phyloP scores from a whole-genome alignment of 176 grass and related monocot species.

The Pontederia paniculata region DNA sequence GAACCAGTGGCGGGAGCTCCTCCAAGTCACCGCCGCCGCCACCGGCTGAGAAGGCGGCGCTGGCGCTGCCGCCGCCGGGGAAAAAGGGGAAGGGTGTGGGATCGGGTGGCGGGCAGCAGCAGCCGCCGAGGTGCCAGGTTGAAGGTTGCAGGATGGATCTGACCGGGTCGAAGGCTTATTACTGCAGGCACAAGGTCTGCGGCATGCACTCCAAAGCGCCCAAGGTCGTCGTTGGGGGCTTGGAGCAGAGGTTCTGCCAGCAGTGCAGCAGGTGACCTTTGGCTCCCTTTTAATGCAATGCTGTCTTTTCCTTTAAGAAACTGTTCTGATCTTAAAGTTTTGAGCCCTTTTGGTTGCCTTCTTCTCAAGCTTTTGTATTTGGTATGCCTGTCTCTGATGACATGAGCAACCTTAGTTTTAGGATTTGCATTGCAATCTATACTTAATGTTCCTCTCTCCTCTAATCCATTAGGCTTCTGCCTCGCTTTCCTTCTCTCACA shows the following conservation, averaged over 20 bases:
- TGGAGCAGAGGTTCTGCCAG: constrained; percentile 76
- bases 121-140: constrained; percentile 51
- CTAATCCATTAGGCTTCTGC: too few relatives aligned
- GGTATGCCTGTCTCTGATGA: too few relatives aligned
- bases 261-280: constrained; percentile 62
- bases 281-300: background rate
- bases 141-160: constrained; percentile 68
- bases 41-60: background rate
- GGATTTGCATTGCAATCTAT: too few relatives aligned
- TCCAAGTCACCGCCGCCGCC: background rate
- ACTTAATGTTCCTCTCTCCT: too few relatives aligned
- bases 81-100: constrained; percentile 24
- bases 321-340: background rate
- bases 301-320: background rate
- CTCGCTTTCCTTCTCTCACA: too few relatives aligned
- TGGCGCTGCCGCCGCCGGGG: background rate
- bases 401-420: too few relatives aligned
- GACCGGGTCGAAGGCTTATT: constrained; percentile 54
- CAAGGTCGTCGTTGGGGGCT: constrained; percentile 40
- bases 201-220: constrained; percentile 52
- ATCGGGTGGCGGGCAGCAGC: background rate
- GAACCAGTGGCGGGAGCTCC: background rate
- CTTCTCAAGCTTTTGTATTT: too few relatives aligned
- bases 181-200: constrained; percentile 77
- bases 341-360: background rate